These are phyloP conservation scores for Tetraselmis striata DNA, from an alignment of 139 green algal species.

Conservation along the genomic window DNA sequence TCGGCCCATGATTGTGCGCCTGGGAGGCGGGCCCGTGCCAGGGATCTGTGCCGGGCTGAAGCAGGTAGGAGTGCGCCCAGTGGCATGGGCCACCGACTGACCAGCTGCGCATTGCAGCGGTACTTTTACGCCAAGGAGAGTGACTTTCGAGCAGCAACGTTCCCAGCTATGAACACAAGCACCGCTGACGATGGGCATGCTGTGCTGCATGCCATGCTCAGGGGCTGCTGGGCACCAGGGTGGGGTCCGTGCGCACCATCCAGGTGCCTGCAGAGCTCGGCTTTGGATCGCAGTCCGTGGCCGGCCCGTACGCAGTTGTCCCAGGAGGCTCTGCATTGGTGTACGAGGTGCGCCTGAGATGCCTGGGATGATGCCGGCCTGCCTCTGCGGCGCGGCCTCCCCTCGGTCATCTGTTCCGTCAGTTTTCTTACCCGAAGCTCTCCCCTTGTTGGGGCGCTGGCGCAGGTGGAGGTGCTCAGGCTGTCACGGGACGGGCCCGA, in stretches of 20 bases:
- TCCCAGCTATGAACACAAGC: too few species aligned
- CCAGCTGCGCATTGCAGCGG: too few species aligned
- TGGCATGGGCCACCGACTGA: constrained; percentile 11
- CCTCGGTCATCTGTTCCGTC: too few species aligned
- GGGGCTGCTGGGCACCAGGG: constrained; percentile 32
- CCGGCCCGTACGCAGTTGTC: constrained; percentile 36
- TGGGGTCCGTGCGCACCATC: constrained; percentile 33
- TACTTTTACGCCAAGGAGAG: too few species aligned
- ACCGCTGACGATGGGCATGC: too few species aligned
- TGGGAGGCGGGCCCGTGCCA: constrained; percentile 34
- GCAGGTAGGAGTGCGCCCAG: neutral
- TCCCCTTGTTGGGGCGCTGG: too few species aligned
- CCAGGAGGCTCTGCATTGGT: constrained; percentile 16
- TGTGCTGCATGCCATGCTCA: too few species aligned
- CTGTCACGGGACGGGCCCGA: neutral
- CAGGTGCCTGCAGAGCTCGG: constrained; percentile 18
- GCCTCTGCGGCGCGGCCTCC: too few species aligned
- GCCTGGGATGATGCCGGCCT: too few species aligned
- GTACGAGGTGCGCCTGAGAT: constrained; percentile 23
- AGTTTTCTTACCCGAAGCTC: too few species aligned
- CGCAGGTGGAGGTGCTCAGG: neutral
- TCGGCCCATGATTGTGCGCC: constrained; percentile 19
- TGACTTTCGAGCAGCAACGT: too few species aligned
- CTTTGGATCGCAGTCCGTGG: constrained; percentile 14
- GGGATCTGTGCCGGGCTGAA: constrained; percentile 28